phyloP scores from a whole-genome alignment of 306 rosid genomes.

The Quercus ilex region DNA sequence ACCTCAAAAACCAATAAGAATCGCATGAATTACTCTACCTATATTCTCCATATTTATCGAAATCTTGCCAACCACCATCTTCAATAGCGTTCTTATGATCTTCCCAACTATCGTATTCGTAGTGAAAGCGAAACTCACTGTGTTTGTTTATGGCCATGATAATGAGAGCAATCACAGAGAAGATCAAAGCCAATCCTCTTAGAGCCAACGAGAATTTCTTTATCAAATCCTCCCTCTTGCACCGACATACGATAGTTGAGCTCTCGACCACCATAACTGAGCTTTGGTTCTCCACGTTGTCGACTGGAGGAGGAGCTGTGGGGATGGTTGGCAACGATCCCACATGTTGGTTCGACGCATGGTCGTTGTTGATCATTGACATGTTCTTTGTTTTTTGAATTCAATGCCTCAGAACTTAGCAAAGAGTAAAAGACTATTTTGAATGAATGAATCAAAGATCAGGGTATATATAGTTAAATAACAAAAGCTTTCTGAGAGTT shows the following conservation, averaged over 20 bases:
- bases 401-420: no score
- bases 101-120: conserved; percentile 48
- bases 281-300: not conserved
- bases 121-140: conserved; percentile 30
- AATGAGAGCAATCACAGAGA: conserved; percentile 50
- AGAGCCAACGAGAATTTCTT: conserved; percentile 46
- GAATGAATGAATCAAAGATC: not conserved
- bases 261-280: conserved; percentile 7
- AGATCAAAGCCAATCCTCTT: conserved; percentile 50
- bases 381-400: no score
- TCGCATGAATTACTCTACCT: not conserved
- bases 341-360: conserved; percentile 25
- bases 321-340: conserved; percentile 27
- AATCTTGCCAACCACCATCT: no score
- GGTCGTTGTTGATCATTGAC: not conserved
- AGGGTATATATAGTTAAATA: not conserved
- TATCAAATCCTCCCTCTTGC: conserved; percentile 62
- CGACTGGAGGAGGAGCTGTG: not conserved
- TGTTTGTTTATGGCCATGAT: conserved; percentile 63
- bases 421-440: not conserved
- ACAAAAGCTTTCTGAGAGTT: not conserved
- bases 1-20: conserved; percentile 15
- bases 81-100: conserved; percentile 48
- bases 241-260: conserved; percentile 35
- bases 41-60: no score